Percentiles rank a stretch among this genome's conserved stretches.
phyloP scores from a whole-genome alignment of 352 stramenopile species.

The Phytophthora tentaculata region DNA sequence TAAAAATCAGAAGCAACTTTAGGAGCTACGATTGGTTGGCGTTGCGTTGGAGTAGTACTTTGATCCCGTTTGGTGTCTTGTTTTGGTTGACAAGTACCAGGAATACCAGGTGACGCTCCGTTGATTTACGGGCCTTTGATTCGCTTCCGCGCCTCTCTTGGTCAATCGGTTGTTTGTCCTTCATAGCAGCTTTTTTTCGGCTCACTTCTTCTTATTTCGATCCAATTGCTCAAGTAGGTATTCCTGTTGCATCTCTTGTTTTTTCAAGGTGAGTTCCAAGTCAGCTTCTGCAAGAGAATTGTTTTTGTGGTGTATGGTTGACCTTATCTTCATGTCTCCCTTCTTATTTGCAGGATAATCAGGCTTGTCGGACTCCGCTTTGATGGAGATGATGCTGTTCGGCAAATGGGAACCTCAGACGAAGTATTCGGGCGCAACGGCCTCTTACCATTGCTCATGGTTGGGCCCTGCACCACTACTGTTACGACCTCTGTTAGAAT shows the following conservation, averaged over 20 bases:
- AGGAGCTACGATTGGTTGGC: not conserved
- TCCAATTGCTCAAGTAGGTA: not conserved
- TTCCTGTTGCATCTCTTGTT: conserved; percentile 4
- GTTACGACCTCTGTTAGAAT: no score
- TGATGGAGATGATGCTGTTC: not conserved
- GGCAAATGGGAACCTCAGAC: no score
- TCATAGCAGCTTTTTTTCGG: not conserved
- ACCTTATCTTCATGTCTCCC: not conserved
- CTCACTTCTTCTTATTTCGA: no score
- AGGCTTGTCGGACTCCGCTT: not conserved
- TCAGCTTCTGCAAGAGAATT: conserved; percentile 1
- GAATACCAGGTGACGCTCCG: not conserved
- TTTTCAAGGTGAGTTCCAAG: conserved; percentile 8
- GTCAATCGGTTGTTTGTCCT: not conserved
- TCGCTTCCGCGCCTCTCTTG: not conserved
- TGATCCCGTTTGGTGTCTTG: not conserved
- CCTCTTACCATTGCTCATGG: no score
- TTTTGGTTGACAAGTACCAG: not conserved
- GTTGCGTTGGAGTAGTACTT: conserved; percentile 1
- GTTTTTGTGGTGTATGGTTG: conserved; percentile 1
- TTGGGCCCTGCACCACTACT: no score
- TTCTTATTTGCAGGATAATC: not conserved
- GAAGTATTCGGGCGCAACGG: no score
- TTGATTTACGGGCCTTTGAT: not conserved
- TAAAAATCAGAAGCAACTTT: no score